These are phyloP conservation scores for Fallopia convolvulus DNA, from an alignment of 148 eudicot genomes.

Conservation along the genomic window DNA sequence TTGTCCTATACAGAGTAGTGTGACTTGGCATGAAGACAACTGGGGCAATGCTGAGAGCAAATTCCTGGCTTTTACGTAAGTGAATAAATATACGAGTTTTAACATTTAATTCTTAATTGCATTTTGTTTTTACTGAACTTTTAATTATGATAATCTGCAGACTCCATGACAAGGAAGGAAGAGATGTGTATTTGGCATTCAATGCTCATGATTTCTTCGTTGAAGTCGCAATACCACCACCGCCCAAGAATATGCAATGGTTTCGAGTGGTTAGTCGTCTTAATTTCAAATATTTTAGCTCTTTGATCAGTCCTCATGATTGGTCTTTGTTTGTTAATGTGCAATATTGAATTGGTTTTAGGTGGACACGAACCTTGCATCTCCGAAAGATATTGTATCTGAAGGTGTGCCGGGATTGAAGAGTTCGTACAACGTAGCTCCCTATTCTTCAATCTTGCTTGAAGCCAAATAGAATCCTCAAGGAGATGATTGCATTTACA, in stretches of 20 bases:
- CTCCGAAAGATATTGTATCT: slow-evolving; percentile 65
- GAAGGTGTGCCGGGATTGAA: slow-evolving; percentile 62
- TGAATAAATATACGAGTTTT: not conserved
- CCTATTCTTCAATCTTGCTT: slow-evolving; percentile 72
- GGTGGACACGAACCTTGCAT: slow-evolving; percentile 83
- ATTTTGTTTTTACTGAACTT: not conserved
- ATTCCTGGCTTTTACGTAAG: slow-evolving; percentile 97
- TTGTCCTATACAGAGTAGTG: slow-evolving; percentile 41
- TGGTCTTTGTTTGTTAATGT: not conserved
- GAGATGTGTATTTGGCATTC: slow-evolving; percentile 76
- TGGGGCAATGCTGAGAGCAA: slow-evolving; percentile 88
- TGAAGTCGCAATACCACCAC: slow-evolving; percentile 54
- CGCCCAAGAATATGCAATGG: slow-evolving; percentile 68
- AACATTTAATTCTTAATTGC: not conserved
- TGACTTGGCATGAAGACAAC: slow-evolving; percentile 95
- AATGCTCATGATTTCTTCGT: slow-evolving; percentile 84
- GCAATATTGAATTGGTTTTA: slow-evolving; percentile 16
- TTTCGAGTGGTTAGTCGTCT: slow-evolving; percentile 80
- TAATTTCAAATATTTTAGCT: not conserved
- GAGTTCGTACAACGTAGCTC: slow-evolving; percentile 56
- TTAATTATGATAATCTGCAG: slow-evolving; percentile 29
- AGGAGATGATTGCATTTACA: not conserved
- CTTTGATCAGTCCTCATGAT: not conserved
- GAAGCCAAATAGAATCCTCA: slow-evolving; percentile 35
- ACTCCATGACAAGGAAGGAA: slow-evolving; percentile 55